Conservation (phyloP, 2,329 filamentous ascomycete species). For the Diaporthe helianthi region DNA sequence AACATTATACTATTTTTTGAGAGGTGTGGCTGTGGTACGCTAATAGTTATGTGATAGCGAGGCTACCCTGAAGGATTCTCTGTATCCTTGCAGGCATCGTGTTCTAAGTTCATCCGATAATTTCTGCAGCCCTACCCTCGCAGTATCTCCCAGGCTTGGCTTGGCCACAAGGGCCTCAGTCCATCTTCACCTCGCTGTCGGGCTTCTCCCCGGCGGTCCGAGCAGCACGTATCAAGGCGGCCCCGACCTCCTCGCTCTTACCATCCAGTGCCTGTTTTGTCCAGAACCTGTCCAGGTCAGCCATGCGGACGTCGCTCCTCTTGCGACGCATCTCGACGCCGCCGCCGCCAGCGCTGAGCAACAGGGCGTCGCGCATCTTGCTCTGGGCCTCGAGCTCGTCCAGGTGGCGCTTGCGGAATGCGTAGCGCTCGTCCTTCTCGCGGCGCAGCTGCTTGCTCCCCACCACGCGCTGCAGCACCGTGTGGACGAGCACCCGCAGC, state of each 20-base stretch:
- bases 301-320: constrained; percentile 44
- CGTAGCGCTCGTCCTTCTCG: constrained; percentile 50
- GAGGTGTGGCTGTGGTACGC: too few relatives aligned
- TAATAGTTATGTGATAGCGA: too few relatives aligned
- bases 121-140: too few relatives aligned
- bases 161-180: neutral
- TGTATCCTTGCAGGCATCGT: neutral
- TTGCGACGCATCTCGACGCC: constrained; percentile 5
- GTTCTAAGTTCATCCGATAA: too few relatives aligned
- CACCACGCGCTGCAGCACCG: constrained; percentile 46
- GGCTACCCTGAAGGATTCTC: neutral
- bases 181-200: constrained; percentile 2
- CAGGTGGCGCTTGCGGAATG: constrained; percentile 46
- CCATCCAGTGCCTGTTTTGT: constrained; percentile 51
- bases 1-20: too few relatives aligned
- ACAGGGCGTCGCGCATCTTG: constrained; percentile 28
- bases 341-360: constrained; percentile 37
- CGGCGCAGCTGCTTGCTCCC: constrained; percentile 51
- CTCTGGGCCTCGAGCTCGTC: constrained; percentile 48
- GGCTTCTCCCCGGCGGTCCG: neutral
- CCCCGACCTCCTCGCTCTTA: constrained; percentile 44
- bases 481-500: constrained; percentile 53
- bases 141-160: neutral
- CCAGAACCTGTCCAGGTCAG: constrained; percentile 48
- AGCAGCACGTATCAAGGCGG: constrained; percentile 43